A percentile compares a stretch with the other conserved stretches of the same genome.
phyloP scores from a whole-genome alignment of 352 stramenopile species.

The Globisporangium splendens region DNA sequence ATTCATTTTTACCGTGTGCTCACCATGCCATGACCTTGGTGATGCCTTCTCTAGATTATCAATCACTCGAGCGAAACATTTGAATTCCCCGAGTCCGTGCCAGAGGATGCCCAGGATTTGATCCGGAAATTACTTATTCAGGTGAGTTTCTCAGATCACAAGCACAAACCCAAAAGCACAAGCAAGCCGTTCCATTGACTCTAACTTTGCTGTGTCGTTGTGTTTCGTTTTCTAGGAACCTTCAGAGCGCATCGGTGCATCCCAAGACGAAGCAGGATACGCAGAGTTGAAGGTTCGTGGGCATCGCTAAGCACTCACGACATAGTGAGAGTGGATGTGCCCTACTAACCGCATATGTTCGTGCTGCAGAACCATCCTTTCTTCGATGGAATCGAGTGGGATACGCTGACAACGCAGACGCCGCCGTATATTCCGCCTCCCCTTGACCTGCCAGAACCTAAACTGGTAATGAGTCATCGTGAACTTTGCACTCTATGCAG shows the following conservation, averaged over 20 bases:
- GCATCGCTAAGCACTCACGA: not conserved
- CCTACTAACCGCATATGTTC: not conserved
- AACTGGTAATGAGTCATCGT: constrained; percentile 26
- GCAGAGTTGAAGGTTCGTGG: constrained; percentile 53
- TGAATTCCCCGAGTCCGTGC: constrained; percentile 66
- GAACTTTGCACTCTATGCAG: too few relatives aligned
- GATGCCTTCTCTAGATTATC: constrained; percentile 49
- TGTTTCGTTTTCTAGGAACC: constrained; percentile 23
- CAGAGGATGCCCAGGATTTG: constrained; percentile 62
- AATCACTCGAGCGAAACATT: constrained; percentile 77
- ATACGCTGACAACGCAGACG: constrained; percentile 41
- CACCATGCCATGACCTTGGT: not conserved
- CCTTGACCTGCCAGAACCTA: constrained; percentile 57
- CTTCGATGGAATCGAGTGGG: constrained; percentile 79
- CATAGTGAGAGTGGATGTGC: not conserved
- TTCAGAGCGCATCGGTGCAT: constrained; percentile 64
- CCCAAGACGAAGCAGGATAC: constrained; percentile 65
- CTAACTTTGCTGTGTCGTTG: not conserved
- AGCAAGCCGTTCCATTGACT: not conserved
- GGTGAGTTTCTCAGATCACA: constrained; percentile 16
- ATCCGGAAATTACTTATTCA: constrained; percentile 77
- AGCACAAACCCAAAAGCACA: not conserved
- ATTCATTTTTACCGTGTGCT: not conserved
- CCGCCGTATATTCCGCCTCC: constrained; percentile 57
- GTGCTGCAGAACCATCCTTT: constrained; percentile 59